Percentiles rank a stretch among this genome's conserved stretches.
These are phyloP conservation scores for Digitaria exilis DNA, from an alignment of 202 grass and related monocot species.

Conservation along the genomic window DNA sequence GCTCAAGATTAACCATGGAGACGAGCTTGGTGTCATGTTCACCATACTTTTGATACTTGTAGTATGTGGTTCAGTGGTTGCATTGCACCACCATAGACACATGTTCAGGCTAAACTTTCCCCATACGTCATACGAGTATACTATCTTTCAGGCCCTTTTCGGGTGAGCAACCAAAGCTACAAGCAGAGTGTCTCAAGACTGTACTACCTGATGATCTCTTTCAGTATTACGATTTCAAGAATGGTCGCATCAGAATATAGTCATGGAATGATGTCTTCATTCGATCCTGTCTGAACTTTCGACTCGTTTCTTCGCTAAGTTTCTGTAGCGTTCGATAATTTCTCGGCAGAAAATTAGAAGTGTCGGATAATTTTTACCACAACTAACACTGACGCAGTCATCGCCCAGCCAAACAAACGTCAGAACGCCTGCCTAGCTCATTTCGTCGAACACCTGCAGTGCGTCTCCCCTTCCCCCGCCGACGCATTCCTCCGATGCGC, in stretches of 20 bases:
- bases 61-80: background rate
- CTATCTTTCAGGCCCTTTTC: background rate
- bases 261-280: too few relatives aligned
- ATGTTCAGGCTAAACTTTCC: background rate
- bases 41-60: background rate
- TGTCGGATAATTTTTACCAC: too few relatives aligned
- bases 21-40: background rate
- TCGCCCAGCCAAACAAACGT: too few relatives aligned
- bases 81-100: background rate
- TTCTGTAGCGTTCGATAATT: background rate
- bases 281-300: background rate
- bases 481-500: slow-evolving; percentile 17
- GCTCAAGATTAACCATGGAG: background rate
- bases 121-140: background rate
- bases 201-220: background rate
- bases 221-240: background rate
- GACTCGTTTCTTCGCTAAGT: background rate
- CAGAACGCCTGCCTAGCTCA: background rate
- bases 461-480: background rate
- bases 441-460: slow-evolving; percentile 25
- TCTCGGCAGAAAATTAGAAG: background rate
- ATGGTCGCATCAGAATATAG: background rate
- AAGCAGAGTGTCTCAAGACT: background rate
- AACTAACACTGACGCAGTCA: background rate
- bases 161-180: background rate